Percentiles rank a stretch among this genome's conserved stretches.
Evolutionary conservation across 345 rosid genomes (phyloP).

Genomic region (Citrus cavaleriei): DNA sequence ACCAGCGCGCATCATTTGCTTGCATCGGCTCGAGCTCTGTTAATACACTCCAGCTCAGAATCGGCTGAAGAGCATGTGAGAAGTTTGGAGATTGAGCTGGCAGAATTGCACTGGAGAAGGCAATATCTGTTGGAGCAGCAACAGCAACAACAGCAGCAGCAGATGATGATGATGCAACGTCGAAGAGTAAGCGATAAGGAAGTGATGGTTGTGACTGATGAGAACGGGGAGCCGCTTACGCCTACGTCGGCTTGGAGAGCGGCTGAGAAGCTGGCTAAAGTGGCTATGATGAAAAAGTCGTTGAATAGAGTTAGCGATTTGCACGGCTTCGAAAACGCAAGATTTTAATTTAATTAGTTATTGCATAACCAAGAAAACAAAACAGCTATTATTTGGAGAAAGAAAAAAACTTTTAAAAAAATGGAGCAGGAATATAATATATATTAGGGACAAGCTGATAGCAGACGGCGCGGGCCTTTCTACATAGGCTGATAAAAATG

Average conservation of each 20-base stretch:
- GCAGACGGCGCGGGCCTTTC: constrained; percentile 36
- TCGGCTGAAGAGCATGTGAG: constrained; percentile 37
- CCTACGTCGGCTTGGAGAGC: constrained; percentile 91
- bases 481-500: constrained; percentile 2
- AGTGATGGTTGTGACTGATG: constrained; percentile 42
- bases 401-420: background rate
- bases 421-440: background rate
- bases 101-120: constrained; percentile 57
- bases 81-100: constrained; percentile 59
- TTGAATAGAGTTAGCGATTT: constrained; percentile 72
- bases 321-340: constrained; percentile 96
- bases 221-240: constrained; percentile 78
- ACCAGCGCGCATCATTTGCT: constrained; percentile 65
- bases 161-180: constrained; percentile 20
- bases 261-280: constrained; percentile 86
- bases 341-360: constrained; percentile 49
- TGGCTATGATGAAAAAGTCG: constrained; percentile 78
- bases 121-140: constrained; percentile 33
- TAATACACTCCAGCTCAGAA: constrained; percentile 39
- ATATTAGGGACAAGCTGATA: constrained; percentile 6
- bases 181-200: constrained; percentile 33
- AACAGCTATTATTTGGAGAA: background rate
- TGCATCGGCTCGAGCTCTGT: constrained; percentile 65
- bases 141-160: constrained; percentile 10
- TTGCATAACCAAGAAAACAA: background rate